Evolutionary conservation across 1,284 basidiomycete species (phyloP).

Genomic region (Cutaneotrichosporon dermatis): DNA sequence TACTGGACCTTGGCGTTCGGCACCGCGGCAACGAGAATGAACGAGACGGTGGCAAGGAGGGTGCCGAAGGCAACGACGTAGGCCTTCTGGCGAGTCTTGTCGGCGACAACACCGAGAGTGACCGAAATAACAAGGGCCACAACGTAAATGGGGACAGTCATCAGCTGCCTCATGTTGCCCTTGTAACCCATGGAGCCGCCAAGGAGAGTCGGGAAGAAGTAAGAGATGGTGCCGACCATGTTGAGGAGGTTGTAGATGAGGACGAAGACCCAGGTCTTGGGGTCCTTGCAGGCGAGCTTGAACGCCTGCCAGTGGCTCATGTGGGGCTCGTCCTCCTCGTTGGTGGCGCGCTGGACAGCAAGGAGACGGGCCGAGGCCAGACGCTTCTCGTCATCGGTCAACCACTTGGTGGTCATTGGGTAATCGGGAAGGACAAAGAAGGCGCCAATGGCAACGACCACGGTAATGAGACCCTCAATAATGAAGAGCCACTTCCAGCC

Average conservation of each 20-base stretch:
- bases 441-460: conserved; percentile 31
- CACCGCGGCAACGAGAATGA: conserved; percentile 42
- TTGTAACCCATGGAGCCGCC: conserved; percentile 37
- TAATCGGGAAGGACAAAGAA: conserved; percentile 47
- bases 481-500: conserved; percentile 47
- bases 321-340: conserved; percentile 21
- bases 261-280: conserved; percentile 35
- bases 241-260: conserved; percentile 41
- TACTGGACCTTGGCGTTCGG: conserved; percentile 37
- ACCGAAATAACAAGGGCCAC: conserved; percentile 46
- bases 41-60: conserved; percentile 28
- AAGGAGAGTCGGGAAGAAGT: conserved; percentile 50
- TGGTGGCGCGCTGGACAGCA: conserved; percentile 14
- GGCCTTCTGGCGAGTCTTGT: conserved; percentile 43
- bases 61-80: conserved; percentile 37
- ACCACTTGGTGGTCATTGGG: conserved; percentile 41
- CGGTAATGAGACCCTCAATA: conserved; percentile 44
- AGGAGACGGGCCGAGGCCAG: conserved; percentile 24
- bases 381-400: conserved; percentile 32
- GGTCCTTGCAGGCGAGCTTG: conserved; percentile 29
- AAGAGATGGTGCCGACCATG: conserved; percentile 45
- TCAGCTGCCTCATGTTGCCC: conserved; percentile 42
- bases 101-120: conserved; percentile 39
- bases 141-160: conserved; percentile 51
- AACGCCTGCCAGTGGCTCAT: conserved; percentile 28